A percentile compares a stretch with the other conserved stretches of the same genome.
phyloP scores from a whole-genome alignment of 768 basidiomycete genomes.

The Xerocomellus amylosporus region DNA sequence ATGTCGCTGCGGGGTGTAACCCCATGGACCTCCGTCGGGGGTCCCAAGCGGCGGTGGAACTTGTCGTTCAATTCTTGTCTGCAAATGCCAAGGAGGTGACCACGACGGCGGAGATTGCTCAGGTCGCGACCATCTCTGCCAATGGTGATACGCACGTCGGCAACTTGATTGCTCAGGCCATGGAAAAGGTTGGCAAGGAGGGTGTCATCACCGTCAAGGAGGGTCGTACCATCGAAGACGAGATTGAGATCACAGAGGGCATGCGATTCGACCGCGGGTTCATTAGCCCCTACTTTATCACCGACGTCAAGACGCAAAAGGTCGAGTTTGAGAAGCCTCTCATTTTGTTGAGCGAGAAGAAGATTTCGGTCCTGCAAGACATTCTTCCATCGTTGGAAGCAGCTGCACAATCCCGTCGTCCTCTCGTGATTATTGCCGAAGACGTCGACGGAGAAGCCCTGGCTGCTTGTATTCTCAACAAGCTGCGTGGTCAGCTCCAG shows the following conservation, averaged over 20 bases:
- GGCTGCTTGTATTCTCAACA: slow-evolving; percentile 97
- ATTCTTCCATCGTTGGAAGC: slow-evolving; percentile 88
- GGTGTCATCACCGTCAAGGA: slow-evolving; percentile 99
- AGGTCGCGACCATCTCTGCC: slow-evolving; percentile 95
- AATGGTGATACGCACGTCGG: slow-evolving; percentile 85
- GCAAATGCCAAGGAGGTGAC: slow-evolving; percentile 90
- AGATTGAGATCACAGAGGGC: slow-evolving; percentile 98
- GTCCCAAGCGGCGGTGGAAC: slow-evolving; percentile 93
- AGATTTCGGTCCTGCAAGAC: slow-evolving; percentile 91
- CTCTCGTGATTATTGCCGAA: slow-evolving; percentile 94
- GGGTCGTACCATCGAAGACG: slow-evolving; percentile 95
- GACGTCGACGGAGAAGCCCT: slow-evolving; percentile 97
- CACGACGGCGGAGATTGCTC: slow-evolving; percentile 95
- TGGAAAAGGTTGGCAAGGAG: slow-evolving; percentile 99
- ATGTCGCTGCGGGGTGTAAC: slow-evolving; percentile 98
- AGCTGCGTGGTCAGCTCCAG: slow-evolving; percentile 94
- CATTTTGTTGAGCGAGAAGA: slow-evolving; percentile 93
- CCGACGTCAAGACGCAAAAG: slow-evolving; percentile 93
- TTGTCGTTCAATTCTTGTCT: slow-evolving; percentile 88
- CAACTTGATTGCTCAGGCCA: slow-evolving; percentile 93
- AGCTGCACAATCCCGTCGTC: slow-evolving; percentile 77
- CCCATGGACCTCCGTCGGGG: slow-evolving; percentile 99
- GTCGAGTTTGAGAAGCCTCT: slow-evolving; percentile 96
- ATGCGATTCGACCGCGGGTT: slow-evolving; percentile 99
- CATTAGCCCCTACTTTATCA: slow-evolving; percentile 97